These are phyloP conservation scores for Zelopaecilomyces penicillatus DNA, from an alignment of 2,329 filamentous ascomycete genomes.

Conservation along the genomic window DNA sequence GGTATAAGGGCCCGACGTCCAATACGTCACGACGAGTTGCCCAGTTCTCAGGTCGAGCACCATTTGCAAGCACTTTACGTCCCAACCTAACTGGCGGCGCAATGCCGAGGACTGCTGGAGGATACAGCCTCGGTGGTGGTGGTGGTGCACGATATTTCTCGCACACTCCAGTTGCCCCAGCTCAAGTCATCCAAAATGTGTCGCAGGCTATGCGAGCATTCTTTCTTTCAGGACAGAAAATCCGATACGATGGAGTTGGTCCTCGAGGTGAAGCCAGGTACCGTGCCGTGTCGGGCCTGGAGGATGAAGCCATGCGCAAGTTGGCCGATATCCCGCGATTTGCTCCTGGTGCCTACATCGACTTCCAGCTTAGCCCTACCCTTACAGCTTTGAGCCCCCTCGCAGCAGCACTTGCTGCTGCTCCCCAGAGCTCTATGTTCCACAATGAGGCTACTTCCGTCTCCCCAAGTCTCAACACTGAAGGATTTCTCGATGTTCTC, in stretches of 20 bases:
- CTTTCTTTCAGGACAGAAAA: slow-evolving; percentile 81
- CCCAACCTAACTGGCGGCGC: slow-evolving; percentile 88
- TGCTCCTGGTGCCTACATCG: slow-evolving; percentile 70
- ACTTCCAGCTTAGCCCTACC: slow-evolving; percentile 82
- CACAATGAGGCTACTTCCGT: slow-evolving; percentile 31
- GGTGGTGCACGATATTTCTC: slow-evolving; percentile 84
- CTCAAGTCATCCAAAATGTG: slow-evolving; percentile 92
- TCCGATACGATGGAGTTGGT: slow-evolving; percentile 73
- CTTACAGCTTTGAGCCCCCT: slow-evolving; percentile 79
- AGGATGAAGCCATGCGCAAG: slow-evolving; percentile 63
- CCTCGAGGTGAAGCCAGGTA: slow-evolving; percentile 69
- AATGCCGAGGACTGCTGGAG: slow-evolving; percentile 75
- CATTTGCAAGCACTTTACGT: slow-evolving; percentile 80
- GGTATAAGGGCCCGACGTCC: slow-evolving; percentile 41
- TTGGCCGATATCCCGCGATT: slow-evolving; percentile 50
- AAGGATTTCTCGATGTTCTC: slow-evolving; percentile 76
- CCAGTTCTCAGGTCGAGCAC: slow-evolving; percentile 64
- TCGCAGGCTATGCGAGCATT: slow-evolving; percentile 88
- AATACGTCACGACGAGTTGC: slow-evolving; percentile 43
- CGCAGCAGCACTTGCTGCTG: slow-evolving; percentile 43
- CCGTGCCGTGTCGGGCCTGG: slow-evolving; percentile 64
- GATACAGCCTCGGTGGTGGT: slow-evolving; percentile 69
- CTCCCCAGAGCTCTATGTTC: slow-evolving; percentile 35
- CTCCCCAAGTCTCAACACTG: slow-evolving; percentile 62
- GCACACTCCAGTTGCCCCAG: slow-evolving; percentile 73